phyloP scores from a whole-genome alignment of 2,329 filamentous ascomycete genomes.

The Biscogniauxia sp. region DNA sequence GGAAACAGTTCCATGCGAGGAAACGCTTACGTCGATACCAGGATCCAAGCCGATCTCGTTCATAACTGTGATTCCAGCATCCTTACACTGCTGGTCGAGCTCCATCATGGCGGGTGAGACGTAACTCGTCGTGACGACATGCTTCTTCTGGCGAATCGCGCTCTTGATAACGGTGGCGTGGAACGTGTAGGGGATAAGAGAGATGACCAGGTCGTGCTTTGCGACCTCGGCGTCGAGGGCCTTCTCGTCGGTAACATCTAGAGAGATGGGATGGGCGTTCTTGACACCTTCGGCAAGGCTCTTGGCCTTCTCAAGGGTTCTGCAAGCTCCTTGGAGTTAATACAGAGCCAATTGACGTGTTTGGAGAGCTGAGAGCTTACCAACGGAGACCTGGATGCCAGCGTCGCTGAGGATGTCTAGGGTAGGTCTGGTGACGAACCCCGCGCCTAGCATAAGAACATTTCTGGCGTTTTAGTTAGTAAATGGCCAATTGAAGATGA shows the following conservation, averaged over 20 bases:
- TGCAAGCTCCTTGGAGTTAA: slow-evolving; percentile 59
- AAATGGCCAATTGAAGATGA: not conserved
- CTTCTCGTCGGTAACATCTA: slow-evolving; percentile 75
- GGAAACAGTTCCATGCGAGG: too few species aligned
- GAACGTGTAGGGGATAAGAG: slow-evolving; percentile 87
- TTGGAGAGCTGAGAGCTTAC: slow-evolving; percentile 39
- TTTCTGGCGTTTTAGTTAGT: slow-evolving; percentile 12
- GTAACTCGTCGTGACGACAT: slow-evolving; percentile 94
- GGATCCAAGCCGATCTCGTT: slow-evolving; percentile 84
- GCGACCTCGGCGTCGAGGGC: slow-evolving; percentile 79
- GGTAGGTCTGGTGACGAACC: slow-evolving; percentile 50
- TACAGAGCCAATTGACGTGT: slow-evolving; percentile 2
- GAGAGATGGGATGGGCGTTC: slow-evolving; percentile 71
- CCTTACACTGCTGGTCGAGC: slow-evolving; percentile 78
- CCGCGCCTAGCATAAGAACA: slow-evolving; percentile 49
- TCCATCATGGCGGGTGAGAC: slow-evolving; percentile 90
- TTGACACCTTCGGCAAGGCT: slow-evolving; percentile 70
- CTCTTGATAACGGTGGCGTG: slow-evolving; percentile 89
- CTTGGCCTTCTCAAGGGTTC: slow-evolving; percentile 75
- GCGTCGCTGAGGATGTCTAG: slow-evolving; percentile 60
- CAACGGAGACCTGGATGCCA: slow-evolving; percentile 64
- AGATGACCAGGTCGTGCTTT: slow-evolving; percentile 77
- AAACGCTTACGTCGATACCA: slow-evolving; percentile 56
- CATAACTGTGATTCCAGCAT: slow-evolving; percentile 93
- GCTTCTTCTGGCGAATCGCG: slow-evolving; percentile 88